These are phyloP conservation scores for Cytospora piceicola DNA, from an alignment of 2,329 filamentous ascomycete genomes.

Conservation along the genomic window DNA sequence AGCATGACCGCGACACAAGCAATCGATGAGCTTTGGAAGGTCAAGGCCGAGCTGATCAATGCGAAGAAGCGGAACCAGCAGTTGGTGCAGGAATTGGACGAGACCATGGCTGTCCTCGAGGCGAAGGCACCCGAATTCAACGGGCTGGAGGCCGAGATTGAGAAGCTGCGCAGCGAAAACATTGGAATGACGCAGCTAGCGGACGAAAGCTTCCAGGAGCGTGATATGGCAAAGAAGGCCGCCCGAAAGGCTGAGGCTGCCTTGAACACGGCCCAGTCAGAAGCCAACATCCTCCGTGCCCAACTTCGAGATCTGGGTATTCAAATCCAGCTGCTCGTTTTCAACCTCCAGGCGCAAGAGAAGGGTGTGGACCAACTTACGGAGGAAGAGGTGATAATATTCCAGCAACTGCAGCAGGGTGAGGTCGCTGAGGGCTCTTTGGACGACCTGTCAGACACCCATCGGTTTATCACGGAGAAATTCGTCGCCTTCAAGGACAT, in stretches of 20 bases:
- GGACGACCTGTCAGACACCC: conserved; percentile 80
- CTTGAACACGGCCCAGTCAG: conserved; percentile 64
- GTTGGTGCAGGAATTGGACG: conserved; percentile 77
- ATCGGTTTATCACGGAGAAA: conserved; percentile 85
- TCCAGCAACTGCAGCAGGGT: conserved; percentile 77
- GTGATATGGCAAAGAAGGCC: conserved; percentile 77
- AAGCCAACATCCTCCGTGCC: conserved; percentile 79
- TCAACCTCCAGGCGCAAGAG: conserved; percentile 82
- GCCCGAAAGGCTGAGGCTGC: conserved; percentile 79
- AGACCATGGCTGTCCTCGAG: conserved; percentile 84
- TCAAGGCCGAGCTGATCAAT: conserved; percentile 72
- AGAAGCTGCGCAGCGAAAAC: conserved; percentile 78
- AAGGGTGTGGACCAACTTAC: conserved; percentile 75
- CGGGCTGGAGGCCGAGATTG: conserved; percentile 80
- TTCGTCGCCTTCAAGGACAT: conserved; percentile 90
- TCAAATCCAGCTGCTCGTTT: conserved; percentile 87
- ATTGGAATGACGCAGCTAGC: conserved; percentile 84
- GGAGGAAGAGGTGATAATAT: conserved; percentile 71
- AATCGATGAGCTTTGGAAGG: conserved; percentile 66
- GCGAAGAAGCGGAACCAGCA: conserved; percentile 77
- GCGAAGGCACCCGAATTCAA: conserved; percentile 86
- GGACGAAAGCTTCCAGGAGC: conserved; percentile 79
- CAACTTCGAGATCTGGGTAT: conserved; percentile 88
- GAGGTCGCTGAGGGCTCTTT: conserved; percentile 72
- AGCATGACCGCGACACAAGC: conserved; percentile 64